Base-by-base conservation (phyloP, 805 yeast species). In the Debaryomyces prosopidis region DNA sequence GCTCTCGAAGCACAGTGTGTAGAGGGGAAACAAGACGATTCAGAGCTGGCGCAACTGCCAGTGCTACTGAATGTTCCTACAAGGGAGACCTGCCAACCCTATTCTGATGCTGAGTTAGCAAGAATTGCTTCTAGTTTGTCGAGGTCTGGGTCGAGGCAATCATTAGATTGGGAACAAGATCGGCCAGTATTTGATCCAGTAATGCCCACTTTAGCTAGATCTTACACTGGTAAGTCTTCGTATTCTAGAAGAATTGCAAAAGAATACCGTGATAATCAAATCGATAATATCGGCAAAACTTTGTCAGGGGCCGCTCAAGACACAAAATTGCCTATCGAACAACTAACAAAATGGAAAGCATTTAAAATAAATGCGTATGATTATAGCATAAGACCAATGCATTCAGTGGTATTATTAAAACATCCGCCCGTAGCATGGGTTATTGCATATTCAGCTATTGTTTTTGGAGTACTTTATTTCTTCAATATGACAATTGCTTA, bases 381-480 rank as follows among this genome's bases (percentile, higher is more conserved):
- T 34, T 78, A 77, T 46, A 54, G 80, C 3, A 54, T 80, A 11
- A 66, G 80, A 19, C 96, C 96, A 0, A 60, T 80, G 42, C 82
- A 81, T 51, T 75, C 92, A 0, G 59, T 89, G 15, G 66, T 71
- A 3, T 76, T 88, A 47, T 63, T 89, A 28, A 65, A 70, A 45
- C 84, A 84, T 59, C 95, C 96, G 0, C 94, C 96, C 0, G 91
- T 89, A 7, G 59, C 76, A 1, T 65, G 87, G 40, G 81, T 89
- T 5, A 76, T 88, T 30, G 58, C 72, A 1, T 87, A 81, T 58
- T 82, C 91, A 1, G 80, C 89, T 1, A 77, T 84, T n/a, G 78
- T 87, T 39, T 89, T 87, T 65, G 82, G 82, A 3, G 79, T 80
- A 12, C 65, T 87, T 15, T 89, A 88, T 59, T 80, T 85, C 50